Conservation (phyloP, 352 stramenopile species). For the Peronospora destructor region DNA sequence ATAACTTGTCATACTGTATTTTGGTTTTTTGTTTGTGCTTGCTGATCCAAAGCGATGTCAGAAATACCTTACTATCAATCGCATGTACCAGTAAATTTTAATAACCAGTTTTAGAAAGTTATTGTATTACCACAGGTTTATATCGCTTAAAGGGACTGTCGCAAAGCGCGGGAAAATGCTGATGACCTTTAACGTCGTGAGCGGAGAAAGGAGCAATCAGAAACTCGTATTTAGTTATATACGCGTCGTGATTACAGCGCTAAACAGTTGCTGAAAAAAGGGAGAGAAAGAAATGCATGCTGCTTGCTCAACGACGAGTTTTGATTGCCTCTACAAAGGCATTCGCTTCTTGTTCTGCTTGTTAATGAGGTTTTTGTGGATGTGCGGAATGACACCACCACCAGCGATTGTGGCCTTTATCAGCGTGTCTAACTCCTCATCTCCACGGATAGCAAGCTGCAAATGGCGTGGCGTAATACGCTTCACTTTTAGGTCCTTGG, state of each 20-base stretch:
- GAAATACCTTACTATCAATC: too few relatives aligned
- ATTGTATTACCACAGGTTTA: neutral
- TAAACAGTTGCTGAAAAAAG: slow-evolving; percentile 5
- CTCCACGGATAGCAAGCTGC: slow-evolving; percentile 98
- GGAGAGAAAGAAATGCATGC: slow-evolving; percentile 3
- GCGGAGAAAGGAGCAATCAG: slow-evolving; percentile 3
- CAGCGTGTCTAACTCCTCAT: slow-evolving; percentile 98
- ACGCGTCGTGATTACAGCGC: slow-evolving; percentile 11
- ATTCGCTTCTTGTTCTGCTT: slow-evolving; percentile 91
- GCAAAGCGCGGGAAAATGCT: slow-evolving; percentile 19
- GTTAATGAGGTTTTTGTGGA: slow-evolving; percentile 99
- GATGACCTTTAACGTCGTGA: neutral
- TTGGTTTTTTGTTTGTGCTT: too few relatives aligned
- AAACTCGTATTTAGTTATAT: slow-evolving; percentile 37
- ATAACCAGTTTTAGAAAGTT: too few relatives aligned
- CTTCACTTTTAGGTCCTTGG: slow-evolving; percentile 96
- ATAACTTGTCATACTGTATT: too few relatives aligned
- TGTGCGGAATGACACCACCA: slow-evolving; percentile 99
- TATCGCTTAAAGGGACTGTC: neutral
- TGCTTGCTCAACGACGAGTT: slow-evolving; percentile 4
- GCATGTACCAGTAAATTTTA: too few relatives aligned
- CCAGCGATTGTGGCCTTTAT: slow-evolving; percentile 99
- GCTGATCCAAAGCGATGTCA: too few relatives aligned
- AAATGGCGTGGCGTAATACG: slow-evolving; percentile 98
- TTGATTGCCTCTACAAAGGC: slow-evolving; percentile 37